Conservation (phyloP, 2,329 filamentous ascomycete genomes). For the Aphanocladium album region DNA sequence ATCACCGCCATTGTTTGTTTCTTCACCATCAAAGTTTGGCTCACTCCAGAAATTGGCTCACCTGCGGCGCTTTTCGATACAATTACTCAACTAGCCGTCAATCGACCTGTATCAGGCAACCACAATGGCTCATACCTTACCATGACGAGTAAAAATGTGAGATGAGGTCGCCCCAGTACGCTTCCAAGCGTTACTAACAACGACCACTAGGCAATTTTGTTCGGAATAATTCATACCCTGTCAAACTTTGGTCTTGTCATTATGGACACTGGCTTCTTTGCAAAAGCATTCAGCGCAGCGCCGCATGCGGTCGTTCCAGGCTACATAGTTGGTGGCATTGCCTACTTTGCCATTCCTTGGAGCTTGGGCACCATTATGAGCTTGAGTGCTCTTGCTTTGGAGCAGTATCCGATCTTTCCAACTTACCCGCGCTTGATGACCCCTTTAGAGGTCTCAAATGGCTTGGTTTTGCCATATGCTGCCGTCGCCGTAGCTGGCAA, state of each 20-base stretch:
- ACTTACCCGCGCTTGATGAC: slow-evolving; percentile 54
- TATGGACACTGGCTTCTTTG: slow-evolving; percentile 50
- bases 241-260: slow-evolving; percentile 50
- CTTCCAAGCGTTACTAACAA: not conserved
- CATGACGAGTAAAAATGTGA: slow-evolving; percentile 46
- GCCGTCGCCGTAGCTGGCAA: slow-evolving; percentile 65
- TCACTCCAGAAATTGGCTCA: slow-evolving; percentile 42
- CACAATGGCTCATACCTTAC: slow-evolving; percentile 50
- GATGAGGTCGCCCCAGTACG: not conserved
- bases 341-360: slow-evolving; percentile 52
- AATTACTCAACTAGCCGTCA: slow-evolving; percentile 37
- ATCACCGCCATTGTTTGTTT: slow-evolving; percentile 49
- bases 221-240: slow-evolving; percentile 43
- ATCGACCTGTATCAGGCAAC: slow-evolving; percentile 46
- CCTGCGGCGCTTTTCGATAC: slow-evolving; percentile 45
- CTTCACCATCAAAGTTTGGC: slow-evolving; percentile 42
- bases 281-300: slow-evolving; percentile 46
- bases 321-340: slow-evolving; percentile 48
- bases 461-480: slow-evolving; percentile 65
- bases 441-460: slow-evolving; percentile 57
- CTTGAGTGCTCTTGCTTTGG: slow-evolving; percentile 41
- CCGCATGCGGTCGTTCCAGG: slow-evolving; percentile 45
- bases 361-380: slow-evolving; percentile 47
- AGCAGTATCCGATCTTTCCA: slow-evolving; percentile 44
- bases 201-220: slow-evolving; percentile 37